Evolutionary conservation across 2,329 filamentous ascomycete genomes (phyloP), one percentile per base, ranked within the genome.

Genomic region (Phoma sp.): DNA sequence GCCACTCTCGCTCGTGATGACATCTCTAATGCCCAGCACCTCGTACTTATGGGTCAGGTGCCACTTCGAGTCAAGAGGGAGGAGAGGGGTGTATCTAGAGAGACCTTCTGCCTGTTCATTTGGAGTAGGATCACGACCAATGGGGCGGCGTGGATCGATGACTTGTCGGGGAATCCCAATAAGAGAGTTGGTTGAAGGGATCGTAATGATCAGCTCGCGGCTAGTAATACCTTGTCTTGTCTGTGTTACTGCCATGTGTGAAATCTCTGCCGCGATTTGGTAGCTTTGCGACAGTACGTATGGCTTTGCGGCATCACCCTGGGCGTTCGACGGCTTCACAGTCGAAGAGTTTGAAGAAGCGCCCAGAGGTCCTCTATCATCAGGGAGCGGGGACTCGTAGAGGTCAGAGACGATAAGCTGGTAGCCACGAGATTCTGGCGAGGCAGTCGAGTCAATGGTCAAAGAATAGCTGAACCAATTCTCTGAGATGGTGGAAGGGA

Each of bases 381-480:
- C 95, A 18, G 91, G 81, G 10, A 87, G 77, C 0, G 88, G 83
- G 0, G 93, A 96, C 74, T 97, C 95, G 76, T 93, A 98, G 29
- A 99, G 84, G 69, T 99, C 93, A 0, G 90, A 88, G 10, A 96
- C 83, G 17, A 93, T 84, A 7, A 98, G 82, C 66, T 96, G 91
- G 74, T 96, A 91, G 30, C 93, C 93, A 74, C 92, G 91, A 55
- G 93, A 84, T 47, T 66, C 53, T 14, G 72, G 61, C 49, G 83
- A 80, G n/a, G 81, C 76, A 3, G 77, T 67, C 20, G 81, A 78
- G 57, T 87, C 84, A 7, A 76, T 65, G 1, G 82, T 79, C 74
- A 93, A 90, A 7, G 91, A 89, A 78, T 96, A 98, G 6, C 88
- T 84, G 69, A 96, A 93, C 92, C 93, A 98, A 77, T 99, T 98